These are phyloP conservation scores for Aegilops tauschii DNA, from an alignment of 176 grass and related monocot genomes.

Conservation along the genomic window DNA sequence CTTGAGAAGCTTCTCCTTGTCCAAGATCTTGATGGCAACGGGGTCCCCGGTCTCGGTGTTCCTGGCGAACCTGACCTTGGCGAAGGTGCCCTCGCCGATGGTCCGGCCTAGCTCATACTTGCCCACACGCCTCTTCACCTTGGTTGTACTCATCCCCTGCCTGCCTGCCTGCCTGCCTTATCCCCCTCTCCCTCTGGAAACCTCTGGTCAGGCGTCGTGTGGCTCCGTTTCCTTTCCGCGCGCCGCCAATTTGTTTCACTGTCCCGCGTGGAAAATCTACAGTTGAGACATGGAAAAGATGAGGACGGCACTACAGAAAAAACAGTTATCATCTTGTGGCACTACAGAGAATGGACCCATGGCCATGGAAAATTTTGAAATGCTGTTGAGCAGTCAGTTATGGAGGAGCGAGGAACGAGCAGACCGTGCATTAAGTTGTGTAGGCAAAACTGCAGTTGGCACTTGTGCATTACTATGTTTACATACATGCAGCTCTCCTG, in stretches of 20 bases:
- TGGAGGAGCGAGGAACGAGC: neutral
- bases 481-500: too few relatives aligned
- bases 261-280: constrained; percentile 18
- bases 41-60: constrained; percentile 60
- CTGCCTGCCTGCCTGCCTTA: constrained; percentile 20
- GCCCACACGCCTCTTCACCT: constrained; percentile 91
- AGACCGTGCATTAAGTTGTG: neutral
- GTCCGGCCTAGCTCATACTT: constrained; percentile 96
- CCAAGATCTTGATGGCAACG: constrained; percentile 94
- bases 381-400: neutral
- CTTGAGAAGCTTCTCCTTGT: constrained; percentile 95
- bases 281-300: neutral
- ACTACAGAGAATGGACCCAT: neutral
- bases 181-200: neutral
- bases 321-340: neutral
- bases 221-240: neutral
- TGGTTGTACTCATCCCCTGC: constrained; percentile 63
- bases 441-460: neutral
- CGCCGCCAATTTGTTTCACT: constrained; percentile 13
- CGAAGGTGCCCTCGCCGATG: constrained; percentile 91
- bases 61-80: constrained; percentile 86
- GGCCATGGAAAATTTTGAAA: neutral
- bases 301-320: neutral
- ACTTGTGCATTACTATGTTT: neutral
- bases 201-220: neutral